Conservation (phyloP, 345 rosid species). For the Aquilaria malaccensis region DNA sequence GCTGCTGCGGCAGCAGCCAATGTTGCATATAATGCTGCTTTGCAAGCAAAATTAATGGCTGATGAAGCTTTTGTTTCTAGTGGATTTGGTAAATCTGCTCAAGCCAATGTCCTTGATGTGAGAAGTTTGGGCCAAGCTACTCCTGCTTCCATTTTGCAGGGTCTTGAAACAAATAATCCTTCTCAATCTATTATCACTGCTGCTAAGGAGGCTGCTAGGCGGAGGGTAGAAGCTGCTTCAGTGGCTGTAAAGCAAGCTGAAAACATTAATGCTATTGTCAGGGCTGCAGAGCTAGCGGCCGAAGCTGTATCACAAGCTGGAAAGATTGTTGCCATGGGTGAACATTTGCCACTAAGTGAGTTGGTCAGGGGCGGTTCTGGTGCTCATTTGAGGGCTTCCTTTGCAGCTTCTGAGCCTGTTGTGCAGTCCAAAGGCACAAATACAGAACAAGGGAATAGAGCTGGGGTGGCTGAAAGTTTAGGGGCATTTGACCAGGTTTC, state of each 20-base stretch:
- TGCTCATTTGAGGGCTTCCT: slow-evolving; percentile 58
- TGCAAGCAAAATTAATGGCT: slow-evolving; percentile 91
- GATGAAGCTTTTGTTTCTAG: slow-evolving; percentile 62
- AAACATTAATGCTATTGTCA: slow-evolving; percentile 81
- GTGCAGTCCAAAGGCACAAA: slow-evolving; percentile 19
- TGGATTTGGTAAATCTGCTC: slow-evolving; percentile 20
- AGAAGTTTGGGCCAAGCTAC: slow-evolving; percentile 36
- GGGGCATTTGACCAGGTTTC: slow-evolving; percentile 17
- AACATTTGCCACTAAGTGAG: slow-evolving; percentile 51
- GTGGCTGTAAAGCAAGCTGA: slow-evolving; percentile 92
- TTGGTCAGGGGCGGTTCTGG: slow-evolving; percentile 69
- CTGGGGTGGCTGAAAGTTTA: slow-evolving; percentile 15
- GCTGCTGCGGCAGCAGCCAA: slow-evolving; percentile 98
- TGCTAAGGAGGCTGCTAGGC: slow-evolving; percentile 82
- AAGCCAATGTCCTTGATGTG: slow-evolving; percentile 20
- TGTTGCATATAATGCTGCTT: slow-evolving; percentile 90
- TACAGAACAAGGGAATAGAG: slow-evolving; percentile 16
- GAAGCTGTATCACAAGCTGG: slow-evolving; percentile 96
- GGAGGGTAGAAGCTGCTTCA: slow-evolving; percentile 81
- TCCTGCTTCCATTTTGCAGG: slow-evolving; percentile 51
- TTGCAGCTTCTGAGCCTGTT: slow-evolving; percentile 30
- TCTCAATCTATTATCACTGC: slow-evolving; percentile 59
- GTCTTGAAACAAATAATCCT: slow-evolving; percentile 37
- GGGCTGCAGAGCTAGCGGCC: slow-evolving; percentile 94
- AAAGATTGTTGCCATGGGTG: slow-evolving; percentile 80